Conservation (phyloP, 1,284 basidiomycete species). For the Melampsora occidentalis region DNA sequence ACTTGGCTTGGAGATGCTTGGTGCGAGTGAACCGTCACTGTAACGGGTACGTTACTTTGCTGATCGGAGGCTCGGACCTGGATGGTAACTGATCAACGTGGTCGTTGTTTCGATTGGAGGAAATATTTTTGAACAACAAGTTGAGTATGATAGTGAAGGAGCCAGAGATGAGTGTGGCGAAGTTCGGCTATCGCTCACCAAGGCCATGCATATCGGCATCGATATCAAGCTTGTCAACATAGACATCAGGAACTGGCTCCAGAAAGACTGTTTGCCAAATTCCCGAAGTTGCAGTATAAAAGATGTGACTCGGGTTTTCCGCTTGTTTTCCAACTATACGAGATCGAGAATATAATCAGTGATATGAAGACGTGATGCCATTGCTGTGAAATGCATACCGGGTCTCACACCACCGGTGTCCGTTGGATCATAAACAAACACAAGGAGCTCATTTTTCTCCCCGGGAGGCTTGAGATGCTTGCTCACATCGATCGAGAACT, state of each 20-base stretch:
- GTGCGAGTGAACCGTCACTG: not conserved
- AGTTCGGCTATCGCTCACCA: constrained; percentile 13
- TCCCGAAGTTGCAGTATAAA: constrained; percentile 41
- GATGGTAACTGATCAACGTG: constrained; percentile 7
- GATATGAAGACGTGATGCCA: not conserved
- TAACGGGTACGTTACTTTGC: not conserved
- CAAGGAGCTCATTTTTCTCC: constrained; percentile 39
- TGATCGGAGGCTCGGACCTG: constrained; percentile 10
- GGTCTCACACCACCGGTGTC: constrained; percentile 15
- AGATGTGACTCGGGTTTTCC: constrained; percentile 15
- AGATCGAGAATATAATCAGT: not conserved
- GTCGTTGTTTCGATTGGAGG: not conserved
- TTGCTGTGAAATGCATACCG: not conserved
- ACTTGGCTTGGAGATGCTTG: no score
- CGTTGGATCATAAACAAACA: constrained; percentile 45
- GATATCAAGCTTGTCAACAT: constrained; percentile 19
- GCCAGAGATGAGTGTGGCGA: not conserved
- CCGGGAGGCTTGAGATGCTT: constrained; percentile 18
- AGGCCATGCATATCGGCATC: constrained; percentile 12
- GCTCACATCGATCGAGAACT: constrained; percentile 39
- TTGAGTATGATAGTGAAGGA: not conserved
- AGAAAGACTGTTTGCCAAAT: constrained; percentile 44
- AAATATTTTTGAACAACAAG: no score
- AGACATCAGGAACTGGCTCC: constrained; percentile 32
- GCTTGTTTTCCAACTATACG: constrained; percentile 33